phyloP scores from a whole-genome alignment of 345 rosid species.

The Arabidopsis suecica region DNA sequence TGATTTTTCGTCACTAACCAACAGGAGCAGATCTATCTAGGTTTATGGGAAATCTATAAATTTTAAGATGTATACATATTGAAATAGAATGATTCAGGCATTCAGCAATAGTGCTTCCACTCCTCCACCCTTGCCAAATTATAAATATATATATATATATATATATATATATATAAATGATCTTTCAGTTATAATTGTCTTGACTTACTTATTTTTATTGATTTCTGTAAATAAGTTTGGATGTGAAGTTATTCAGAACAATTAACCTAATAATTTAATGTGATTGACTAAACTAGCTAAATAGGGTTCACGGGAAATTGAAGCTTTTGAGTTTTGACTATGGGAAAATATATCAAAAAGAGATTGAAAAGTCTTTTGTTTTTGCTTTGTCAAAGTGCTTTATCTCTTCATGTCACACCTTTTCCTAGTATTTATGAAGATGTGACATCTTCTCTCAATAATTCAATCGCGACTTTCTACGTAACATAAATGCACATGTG shows the following conservation, averaged over 20 bases:
- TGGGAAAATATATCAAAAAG: background rate
- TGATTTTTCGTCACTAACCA: background rate
- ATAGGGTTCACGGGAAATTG: conserved; percentile 19
- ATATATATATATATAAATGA: too few relatives aligned
- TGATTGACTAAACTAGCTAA: background rate
- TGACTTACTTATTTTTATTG: background rate
- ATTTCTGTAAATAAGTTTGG: background rate
- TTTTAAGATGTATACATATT: too few relatives aligned
- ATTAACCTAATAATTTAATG: too few relatives aligned
- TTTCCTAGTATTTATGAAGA: conserved; percentile 33
- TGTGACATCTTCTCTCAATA: conserved; percentile 30
- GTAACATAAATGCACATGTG: conserved; percentile 29
- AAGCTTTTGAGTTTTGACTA: conserved; percentile 23
- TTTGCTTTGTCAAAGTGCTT: conserved; percentile 27
- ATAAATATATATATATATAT: too few relatives aligned
- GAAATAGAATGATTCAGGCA: too few relatives aligned
- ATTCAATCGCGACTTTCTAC: background rate
- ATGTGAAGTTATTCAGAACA: background rate
- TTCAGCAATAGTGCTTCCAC: too few relatives aligned
- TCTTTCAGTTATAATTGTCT: too few relatives aligned
- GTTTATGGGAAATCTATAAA: too few relatives aligned
- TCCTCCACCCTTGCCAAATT: too few relatives aligned
- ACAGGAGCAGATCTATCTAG: too few relatives aligned
- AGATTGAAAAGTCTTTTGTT: conserved; percentile 21
- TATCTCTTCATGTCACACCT: conserved; percentile 24